Evolutionary conservation across 768 basidiomycete genomes (phyloP), one percentile per base, ranked within the genome.

Genomic region (Tricholoma furcatifolium): DNA sequence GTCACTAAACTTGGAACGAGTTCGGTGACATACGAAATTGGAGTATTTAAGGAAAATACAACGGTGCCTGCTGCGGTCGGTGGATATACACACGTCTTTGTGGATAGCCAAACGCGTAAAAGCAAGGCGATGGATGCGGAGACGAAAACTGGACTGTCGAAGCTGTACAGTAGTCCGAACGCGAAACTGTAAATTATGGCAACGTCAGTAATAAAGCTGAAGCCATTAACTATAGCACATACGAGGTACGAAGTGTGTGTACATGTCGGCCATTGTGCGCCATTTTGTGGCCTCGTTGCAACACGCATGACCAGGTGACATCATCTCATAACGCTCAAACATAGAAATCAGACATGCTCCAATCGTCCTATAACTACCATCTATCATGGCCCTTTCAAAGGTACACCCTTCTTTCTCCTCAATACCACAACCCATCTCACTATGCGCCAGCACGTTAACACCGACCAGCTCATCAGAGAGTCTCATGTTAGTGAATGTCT

Each of bases 11-110:
- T 93, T 0, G 90, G 91, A 15, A 83, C 63, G 32, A 89, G 87
- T 61, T 93, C 91, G 0, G 90, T 88, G 36, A 74, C 80, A 1
- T 93, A 93, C 61, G 89, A 92, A 61, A 77, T 93, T 1, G 91
- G 85, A 0, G 83, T 93, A 14, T 93, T 92, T 62, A 74, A 72
- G 43, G 71, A 80, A 44, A 78, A 70, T 21, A 63, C 64, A 32
- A 66, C 74, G 31, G 34, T 53, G 9, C 71, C 74, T 2, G 71
- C 71, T 0, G 79, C 76, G 11, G 79, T 81, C 17, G 80, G 78
- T 2, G 80, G 79, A 9, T 91, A 92, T 50, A 91, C 87, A 0
- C 90, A 93, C 65, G 90, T 92, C n/a, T 92, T 91, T 62, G 90
- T 93, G 3, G 81, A 83, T 23, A 79, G 76, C 40, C 58, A 60